Conservation (phyloP, 2,329 filamentous ascomycete species). For the Exophiala calicioides region DNA sequence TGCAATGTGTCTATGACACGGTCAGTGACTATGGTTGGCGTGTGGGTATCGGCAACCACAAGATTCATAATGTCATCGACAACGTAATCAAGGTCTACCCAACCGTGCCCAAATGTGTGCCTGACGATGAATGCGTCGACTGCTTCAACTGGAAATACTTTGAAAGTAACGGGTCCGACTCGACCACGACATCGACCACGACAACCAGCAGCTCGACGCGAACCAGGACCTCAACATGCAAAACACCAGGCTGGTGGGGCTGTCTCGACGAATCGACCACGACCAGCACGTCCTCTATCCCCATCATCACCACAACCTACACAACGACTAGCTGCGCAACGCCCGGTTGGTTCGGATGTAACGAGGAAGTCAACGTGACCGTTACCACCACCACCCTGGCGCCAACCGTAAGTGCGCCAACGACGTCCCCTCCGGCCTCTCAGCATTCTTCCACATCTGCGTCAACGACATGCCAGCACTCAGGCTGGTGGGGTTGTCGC, state of each 20-base stretch:
- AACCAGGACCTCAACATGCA: slow-evolving; percentile 79
- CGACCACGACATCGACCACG: slow-evolving; percentile 63
- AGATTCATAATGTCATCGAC: slow-evolving; percentile 82
- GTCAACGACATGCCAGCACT: slow-evolving; percentile 39
- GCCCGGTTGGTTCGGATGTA: slow-evolving; percentile 48
- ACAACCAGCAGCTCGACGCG: slow-evolving; percentile 63
- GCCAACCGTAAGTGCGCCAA: slow-evolving; percentile 23
- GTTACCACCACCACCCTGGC: slow-evolving; percentile 33
- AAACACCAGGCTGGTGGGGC: slow-evolving; percentile 92
- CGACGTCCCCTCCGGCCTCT: slow-evolving; percentile 33
- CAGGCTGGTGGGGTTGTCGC: slow-evolving; percentile 43
- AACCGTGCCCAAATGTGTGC: slow-evolving; percentile 71
- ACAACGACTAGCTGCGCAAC: slow-evolving; percentile 43
- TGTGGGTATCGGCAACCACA: slow-evolving; percentile 86
- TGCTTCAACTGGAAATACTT: slow-evolving; percentile 94
- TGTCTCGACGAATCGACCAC: slow-evolving; percentile 53
- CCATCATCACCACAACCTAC: slow-evolving; percentile 37
- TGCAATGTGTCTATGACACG: slow-evolving; percentile 88
- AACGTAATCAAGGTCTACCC: slow-evolving; percentile 86
- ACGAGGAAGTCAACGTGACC: slow-evolving; percentile 37
- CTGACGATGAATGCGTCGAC: slow-evolving; percentile 79
- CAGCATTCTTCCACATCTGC: slow-evolving; percentile 31
- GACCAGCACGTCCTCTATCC: slow-evolving; percentile 38
- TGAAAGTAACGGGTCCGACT: slow-evolving; percentile 83
- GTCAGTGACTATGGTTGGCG: slow-evolving; percentile 91